Conservation (phyloP, 2,329 filamentous ascomycete species). For the Penicillium sp. region DNA sequence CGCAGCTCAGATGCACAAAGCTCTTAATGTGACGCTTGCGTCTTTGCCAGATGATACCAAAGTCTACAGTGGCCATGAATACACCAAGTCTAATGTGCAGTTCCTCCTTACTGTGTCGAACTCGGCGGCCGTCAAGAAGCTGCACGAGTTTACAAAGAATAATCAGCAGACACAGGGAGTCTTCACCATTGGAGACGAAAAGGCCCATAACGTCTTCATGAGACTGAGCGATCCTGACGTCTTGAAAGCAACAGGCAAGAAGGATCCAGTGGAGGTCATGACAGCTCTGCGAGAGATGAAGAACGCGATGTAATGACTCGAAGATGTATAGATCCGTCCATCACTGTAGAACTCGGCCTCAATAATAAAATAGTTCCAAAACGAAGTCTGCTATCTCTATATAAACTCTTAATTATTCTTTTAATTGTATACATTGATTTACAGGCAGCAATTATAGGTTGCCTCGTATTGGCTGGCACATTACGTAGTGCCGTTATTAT, state of each 20-base stretch:
- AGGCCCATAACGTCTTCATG: constrained; percentile 98
- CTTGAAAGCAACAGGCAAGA: constrained; percentile 78
- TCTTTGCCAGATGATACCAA: constrained; percentile 82
- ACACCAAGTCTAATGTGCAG: constrained; percentile 94
- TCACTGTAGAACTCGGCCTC: too few relatives aligned
- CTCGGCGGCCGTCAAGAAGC: constrained; percentile 69
- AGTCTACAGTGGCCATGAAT: constrained; percentile 94
- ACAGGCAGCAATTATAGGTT: background rate
- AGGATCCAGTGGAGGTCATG: constrained; percentile 79
- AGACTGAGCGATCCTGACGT: constrained; percentile 75
- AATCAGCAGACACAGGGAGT: constrained; percentile 90
- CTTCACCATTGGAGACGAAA: constrained; percentile 96
- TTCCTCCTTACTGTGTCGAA: constrained; percentile 75
- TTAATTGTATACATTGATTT: too few relatives aligned
- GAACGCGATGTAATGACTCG: constrained; percentile 44
- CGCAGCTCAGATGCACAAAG: constrained; percentile 85
- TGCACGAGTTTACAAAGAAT: constrained; percentile 70
- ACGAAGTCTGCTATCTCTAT: too few relatives aligned
- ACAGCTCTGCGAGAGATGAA: constrained; percentile 83
- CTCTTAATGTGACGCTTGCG: constrained; percentile 80
- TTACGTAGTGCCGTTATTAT: background rate
- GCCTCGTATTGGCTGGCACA: background rate
- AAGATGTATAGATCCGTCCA: too few relatives aligned
- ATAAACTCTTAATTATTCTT: too few relatives aligned
- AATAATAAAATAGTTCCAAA: too few relatives aligned